Evolutionary conservation across 2,329 filamentous ascomycete species (phyloP), one percentile per base, ranked within the genome.

Genomic region (Alternaria sp.): DNA sequence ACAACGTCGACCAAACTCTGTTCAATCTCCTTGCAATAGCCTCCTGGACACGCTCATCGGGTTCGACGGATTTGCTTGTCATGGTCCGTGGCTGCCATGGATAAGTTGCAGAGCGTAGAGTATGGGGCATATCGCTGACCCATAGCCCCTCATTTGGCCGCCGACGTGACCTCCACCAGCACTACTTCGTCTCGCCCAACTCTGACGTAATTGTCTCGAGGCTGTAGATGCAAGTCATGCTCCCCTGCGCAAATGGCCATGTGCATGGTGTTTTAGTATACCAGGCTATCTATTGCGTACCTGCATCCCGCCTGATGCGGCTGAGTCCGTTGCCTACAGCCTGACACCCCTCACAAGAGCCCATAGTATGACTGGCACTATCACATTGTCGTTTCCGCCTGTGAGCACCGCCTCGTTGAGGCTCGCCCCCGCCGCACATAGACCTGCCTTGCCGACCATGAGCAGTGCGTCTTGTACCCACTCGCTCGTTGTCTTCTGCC

Each of bases 321-420:
- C 52, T 20, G 34, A 52, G 16, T 22, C 43, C 41, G 38, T 32
- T 32, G 20, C 40, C 57, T 66, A 77, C 38, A 76, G 59, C 57
- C 85, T 85, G 62, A 94, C 79, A 20, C 92, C 92, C 79, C 94
- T 91, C 40, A 97, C 93, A 72, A 97, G 89, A 61, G 94, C 86
- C 95, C 95, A 99, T 62, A 99, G 81, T 52, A 97, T 89, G 59
- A 99, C 88, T 4, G 95, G 95, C 65, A 98, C 94, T 65, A 98
- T 90, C 18, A 99, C 95, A 83, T 99, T 99, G 84, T 99, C 95
- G 79, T 99, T 99, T 30, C 94, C 95, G 2, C 95, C 95, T 14
- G 95, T 98, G 65, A 99, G 82, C 48, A 97, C 94, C 27, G 95
- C 94, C 82, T 99, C 95, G 54, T 95, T 97, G 69, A 97, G 84